Conservation (phyloP, 257 asterid species). For the Gentiana dahurica region DNA sequence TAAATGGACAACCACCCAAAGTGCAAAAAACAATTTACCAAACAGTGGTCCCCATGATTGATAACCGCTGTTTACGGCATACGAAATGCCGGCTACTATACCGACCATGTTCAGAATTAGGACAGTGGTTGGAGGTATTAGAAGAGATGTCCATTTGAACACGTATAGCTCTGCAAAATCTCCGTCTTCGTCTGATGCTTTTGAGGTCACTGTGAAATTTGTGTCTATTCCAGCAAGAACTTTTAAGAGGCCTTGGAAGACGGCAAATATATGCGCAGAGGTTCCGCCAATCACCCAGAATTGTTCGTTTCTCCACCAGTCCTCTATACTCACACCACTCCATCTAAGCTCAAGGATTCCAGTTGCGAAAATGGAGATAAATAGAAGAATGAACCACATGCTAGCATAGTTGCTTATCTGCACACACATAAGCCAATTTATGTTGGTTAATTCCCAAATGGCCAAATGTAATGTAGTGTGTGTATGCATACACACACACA, state of each 20-base stretch:
- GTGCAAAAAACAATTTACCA: conserved; percentile 69
- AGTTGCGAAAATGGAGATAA: conserved; percentile 64
- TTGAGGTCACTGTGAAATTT: conserved; percentile 82
- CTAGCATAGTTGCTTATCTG: conserved; percentile 92
- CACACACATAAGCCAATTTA: conserved; percentile 1
- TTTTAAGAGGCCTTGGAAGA: conserved; percentile 86
- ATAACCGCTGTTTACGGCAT: conserved; percentile 80
- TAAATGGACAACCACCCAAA: conserved; percentile 86
- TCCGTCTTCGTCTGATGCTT: conserved; percentile 79
- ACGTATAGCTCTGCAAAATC: conserved; percentile 71
- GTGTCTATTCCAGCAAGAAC: conserved; percentile 91
- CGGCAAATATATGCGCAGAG: conserved; percentile 88
- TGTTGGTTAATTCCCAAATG: conserved; percentile 1
- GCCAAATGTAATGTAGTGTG: not conserved
- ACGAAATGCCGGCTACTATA: conserved; percentile 82
- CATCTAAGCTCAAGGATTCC: conserved; percentile 87
- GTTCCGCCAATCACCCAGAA: conserved; percentile 98
- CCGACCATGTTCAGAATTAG: conserved; percentile 73
- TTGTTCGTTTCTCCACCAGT: conserved; percentile 97
- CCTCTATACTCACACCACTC: conserved; percentile 81
- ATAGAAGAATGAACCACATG: conserved; percentile 84
- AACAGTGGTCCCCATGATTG: conserved; percentile 94
- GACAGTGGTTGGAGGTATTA: conserved; percentile 87
- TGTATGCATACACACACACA: not conserved
- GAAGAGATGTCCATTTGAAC: conserved; percentile 85